phyloP scores from a whole-genome alignment of 768 basidiomycete genomes.

The Tricholoma matsutake region DNA sequence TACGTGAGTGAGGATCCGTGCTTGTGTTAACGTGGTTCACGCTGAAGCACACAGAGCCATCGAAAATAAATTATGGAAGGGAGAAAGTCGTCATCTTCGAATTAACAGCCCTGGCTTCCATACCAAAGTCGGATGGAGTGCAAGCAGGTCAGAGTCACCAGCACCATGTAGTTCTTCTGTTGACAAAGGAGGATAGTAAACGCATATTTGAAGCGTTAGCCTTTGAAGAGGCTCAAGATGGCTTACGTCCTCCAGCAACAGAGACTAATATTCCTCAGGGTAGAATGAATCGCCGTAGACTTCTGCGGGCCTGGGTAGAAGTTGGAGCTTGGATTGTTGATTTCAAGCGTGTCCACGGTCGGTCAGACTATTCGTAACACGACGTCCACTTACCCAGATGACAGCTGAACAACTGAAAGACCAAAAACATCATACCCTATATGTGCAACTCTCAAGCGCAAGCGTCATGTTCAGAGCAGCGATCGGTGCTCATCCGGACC shows the following conservation, averaged over 20 bases:
- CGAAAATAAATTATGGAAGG: slow-evolving; percentile 74
- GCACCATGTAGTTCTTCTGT: neutral
- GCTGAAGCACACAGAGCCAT: slow-evolving; percentile 49
- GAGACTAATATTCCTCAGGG: slow-evolving; percentile 45
- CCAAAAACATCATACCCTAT: slow-evolving; percentile 35
- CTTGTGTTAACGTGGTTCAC: neutral
- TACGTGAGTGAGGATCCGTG: slow-evolving; percentile 41
- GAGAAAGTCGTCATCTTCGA: slow-evolving; percentile 57
- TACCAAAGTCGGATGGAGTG: slow-evolving; percentile 64
- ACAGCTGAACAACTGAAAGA: slow-evolving; percentile 34
- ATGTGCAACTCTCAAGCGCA: slow-evolving; percentile 54
- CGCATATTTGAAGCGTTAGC: slow-evolving; percentile 43
- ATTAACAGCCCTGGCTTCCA: slow-evolving; percentile 54
- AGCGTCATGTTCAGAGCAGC: slow-evolving; percentile 71
- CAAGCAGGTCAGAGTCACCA: slow-evolving; percentile 46
- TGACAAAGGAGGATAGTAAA: slow-evolving; percentile 29
- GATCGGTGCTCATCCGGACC: slow-evolving; percentile 75
- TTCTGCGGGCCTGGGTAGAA: slow-evolving; percentile 83
- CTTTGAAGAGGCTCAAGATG: slow-evolving; percentile 42
- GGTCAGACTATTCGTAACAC: slow-evolving; percentile 6
- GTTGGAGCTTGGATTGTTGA: slow-evolving; percentile 63
- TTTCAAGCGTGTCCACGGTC: slow-evolving; percentile 49
- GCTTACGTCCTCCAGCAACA: slow-evolving; percentile 53
- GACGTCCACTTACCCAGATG: neutral
- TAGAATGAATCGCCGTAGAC: slow-evolving; percentile 50